Base-by-base conservation (phyloP, 768 basidiomycete species). In the Amanita fuliginea region DNA sequence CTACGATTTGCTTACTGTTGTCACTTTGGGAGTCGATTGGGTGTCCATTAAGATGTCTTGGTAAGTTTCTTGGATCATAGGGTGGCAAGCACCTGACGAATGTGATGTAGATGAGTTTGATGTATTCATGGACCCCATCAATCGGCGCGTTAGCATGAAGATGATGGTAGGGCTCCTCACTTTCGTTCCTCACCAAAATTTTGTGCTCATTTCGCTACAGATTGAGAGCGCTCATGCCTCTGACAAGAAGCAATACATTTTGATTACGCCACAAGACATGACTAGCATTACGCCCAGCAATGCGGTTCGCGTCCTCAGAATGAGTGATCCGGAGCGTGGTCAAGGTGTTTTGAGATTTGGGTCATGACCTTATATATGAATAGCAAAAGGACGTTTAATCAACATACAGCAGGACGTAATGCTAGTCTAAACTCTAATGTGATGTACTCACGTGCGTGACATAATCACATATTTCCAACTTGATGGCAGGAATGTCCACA, bases 241-340 rank as follows among this genome's bases (percentile, higher is more conserved):
- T 6, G 81, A 91, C 63, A 80, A 82, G 66, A 92, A 89, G 58
- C 95, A 98, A 64, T 95, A 91, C 60, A 80, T 98, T 46, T 74
- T 98, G 40, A 97, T 98, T 61, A 96, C 94, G 1, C 95, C 95
- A n/a, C 88, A 90, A 57, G 87, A 88, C 56, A 90, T 92, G 86
- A 78, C 78, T 39, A 85, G 80, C 57, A 69, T 90, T 44, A 66
- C 69, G 21, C 63, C 83, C 46, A 83, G 84, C n/a, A 67, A 69
- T 3, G 78, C 78, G 10, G 87, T 92, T 28, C 75, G 77, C 13
- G 83, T 92, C 1, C 75, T 82, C 53, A 74, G 83, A 45, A 88
- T 93, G 86, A 71, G 68, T 10, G 86, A 88, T 59, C 86, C 86
- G 0, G 83, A 86, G 55, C 75, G 86, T n/a, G 77, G 77, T 10